Base-by-base conservation (phyloP, 129 eudicot genomes). In the Flaveria linearis region DNA sequence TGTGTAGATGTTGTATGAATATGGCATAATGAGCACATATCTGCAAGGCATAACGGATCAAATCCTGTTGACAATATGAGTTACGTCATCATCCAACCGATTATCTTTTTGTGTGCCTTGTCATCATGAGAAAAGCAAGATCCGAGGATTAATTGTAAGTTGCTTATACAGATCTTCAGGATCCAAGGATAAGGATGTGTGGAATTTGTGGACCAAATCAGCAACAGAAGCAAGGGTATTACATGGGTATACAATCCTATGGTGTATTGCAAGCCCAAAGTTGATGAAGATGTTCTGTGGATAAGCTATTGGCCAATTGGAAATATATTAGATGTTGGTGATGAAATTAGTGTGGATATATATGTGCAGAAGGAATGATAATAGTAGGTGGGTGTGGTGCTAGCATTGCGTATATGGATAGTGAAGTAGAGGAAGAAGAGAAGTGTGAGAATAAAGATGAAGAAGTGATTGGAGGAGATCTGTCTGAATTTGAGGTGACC, bases 1-100 rank as follows among this genome's bases (percentile, higher is more conserved):
- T 9, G 14, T 2, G 1, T 64, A 81, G 84, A 62, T 64, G 60
- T 39, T 75, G 77, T 58, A 69, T 49, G 80, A 75, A 69, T 81
- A 20, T 33, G 81, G 81, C 49, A 69, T 75, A 75, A 68, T 43
- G 52, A 81, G 76, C 67, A 41, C 71, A 25, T 68, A 30, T 67
- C 57, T 73, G 15, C 69, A 45, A 16, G 79, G 51, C n/a, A 23
- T 61, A 22, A 15, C n/a, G 42, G 53, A 52, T 52, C 75, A 43
- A 53, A 63, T 49, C 36, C 42, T 69, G 30, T 0, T 0, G 23
- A 51, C 14, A n/a, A 17, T 11, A 10, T 15, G 52, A 79, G 9
- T 20, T 22, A 64, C 5, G 7, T 46, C 69, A 22, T 20, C 2
- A 1, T 74, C 72, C 43, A 11, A 51, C 2, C 50, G 22, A 18